phyloP scores from a whole-genome alignment of 1,139 yeast genomes.

The Candida sp. region DNA sequence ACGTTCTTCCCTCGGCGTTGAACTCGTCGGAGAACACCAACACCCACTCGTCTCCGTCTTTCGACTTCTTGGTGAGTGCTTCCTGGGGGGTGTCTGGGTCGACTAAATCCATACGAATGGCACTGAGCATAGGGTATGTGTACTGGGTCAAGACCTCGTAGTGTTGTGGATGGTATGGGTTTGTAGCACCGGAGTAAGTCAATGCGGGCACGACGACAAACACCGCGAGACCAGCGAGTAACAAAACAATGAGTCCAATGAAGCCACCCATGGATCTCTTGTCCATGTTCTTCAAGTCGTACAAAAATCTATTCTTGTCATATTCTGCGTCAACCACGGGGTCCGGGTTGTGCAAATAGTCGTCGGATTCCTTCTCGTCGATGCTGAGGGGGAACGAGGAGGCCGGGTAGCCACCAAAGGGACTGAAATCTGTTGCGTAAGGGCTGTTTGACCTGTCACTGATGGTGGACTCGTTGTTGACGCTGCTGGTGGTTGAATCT shows the following conservation, averaged over 20 bases:
- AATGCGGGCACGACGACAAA: conserved; percentile 78
- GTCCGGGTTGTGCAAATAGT: conserved; percentile 91
- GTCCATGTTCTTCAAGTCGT: conserved; percentile 67
- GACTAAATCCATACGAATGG: conserved; percentile 63
- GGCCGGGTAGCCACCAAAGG: conserved; percentile 98
- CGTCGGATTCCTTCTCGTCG: conserved; percentile 93
- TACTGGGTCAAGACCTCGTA: conserved; percentile 59
- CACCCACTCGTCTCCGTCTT: conserved; percentile 66
- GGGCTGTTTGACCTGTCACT: conserved; percentile 12
- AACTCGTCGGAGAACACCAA: conserved; percentile 87
- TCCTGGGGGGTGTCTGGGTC: conserved; percentile 81
- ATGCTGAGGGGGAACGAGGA: conserved; percentile 84
- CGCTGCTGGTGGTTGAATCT: conserved; percentile 16
- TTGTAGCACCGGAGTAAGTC: conserved; percentile 70
- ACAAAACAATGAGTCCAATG: conserved; percentile 59
- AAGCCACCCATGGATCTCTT: conserved; percentile 61
- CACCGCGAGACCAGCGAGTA: conserved; percentile 61
- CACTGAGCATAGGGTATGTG: conserved; percentile 60
- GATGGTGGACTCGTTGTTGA: conserved; percentile 25
- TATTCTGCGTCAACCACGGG: conserved; percentile 86
- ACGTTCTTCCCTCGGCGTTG: conserved; percentile 81
- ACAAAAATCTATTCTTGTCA: conserved; percentile 64
- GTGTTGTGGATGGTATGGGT: conserved; percentile 29
- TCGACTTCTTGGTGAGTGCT: conserved; percentile 49
- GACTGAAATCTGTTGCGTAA: conserved; percentile 51